These are phyloP conservation scores for Microsporum audouinii DNA, from an alignment of 2,329 filamentous ascomycete genomes.

Conservation along the genomic window DNA sequence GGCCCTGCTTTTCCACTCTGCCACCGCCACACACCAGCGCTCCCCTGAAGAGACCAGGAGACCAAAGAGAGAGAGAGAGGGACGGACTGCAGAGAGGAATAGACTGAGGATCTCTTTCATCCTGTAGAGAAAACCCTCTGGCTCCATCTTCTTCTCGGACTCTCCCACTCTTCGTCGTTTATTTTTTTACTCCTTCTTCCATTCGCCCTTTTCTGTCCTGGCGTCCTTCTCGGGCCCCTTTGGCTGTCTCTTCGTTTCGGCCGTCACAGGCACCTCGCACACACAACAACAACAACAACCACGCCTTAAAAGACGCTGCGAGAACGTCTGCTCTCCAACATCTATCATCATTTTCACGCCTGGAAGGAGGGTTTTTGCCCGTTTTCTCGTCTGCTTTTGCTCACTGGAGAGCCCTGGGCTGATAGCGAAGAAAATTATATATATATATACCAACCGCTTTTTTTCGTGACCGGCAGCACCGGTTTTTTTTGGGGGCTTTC, in stretches of 20 bases:
- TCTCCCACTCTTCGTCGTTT: not conserved
- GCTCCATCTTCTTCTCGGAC: no score
- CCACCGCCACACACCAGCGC: not conserved
- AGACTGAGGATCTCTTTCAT: no score
- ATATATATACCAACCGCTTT: not conserved
- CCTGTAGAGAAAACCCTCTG: no score
- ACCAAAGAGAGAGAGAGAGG: not conserved
- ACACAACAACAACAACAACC: not conserved
- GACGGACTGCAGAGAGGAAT: no score
- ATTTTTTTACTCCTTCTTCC: not conserved
- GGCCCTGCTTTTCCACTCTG: not conserved
- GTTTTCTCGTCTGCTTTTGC: not conserved
- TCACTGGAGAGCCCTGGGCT: not conserved
- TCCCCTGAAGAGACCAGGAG: not conserved
- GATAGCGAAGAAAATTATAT: no score
- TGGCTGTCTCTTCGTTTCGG: not conserved
- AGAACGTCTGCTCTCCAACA: not conserved
- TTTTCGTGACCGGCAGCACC: not conserved
- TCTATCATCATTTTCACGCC: not conserved
- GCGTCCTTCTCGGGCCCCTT: not conserved
- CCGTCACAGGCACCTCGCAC: not conserved
- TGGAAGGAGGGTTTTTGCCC: not conserved
- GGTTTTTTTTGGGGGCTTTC: not conserved
- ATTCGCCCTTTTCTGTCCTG: not conserved
- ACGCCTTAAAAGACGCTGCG: not conserved